phyloP scores from a whole-genome alignment of 225 moss, liverwort and hornwort species.

The Bryum argenteum region DNA sequence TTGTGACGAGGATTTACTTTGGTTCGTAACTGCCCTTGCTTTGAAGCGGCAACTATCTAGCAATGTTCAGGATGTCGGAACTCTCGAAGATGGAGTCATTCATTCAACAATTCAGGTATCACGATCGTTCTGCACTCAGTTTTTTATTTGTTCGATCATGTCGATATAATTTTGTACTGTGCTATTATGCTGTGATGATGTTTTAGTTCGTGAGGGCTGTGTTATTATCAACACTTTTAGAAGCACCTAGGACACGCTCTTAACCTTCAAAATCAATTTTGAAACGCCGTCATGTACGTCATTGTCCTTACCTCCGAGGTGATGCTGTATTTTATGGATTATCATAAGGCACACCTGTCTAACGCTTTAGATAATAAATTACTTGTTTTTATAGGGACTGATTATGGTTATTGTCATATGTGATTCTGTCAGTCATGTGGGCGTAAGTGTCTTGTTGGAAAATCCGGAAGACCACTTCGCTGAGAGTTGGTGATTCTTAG shows the following conservation, averaged over 20 bases:
- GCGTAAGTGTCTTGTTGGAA: constrained; percentile 16
- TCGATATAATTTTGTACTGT: constrained; percentile 23
- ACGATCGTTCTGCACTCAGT: background rate
- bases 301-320: constrained; percentile 15
- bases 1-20: constrained; percentile 82
- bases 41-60: constrained; percentile 35
- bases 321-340: constrained; percentile 27
- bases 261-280: constrained; percentile 27
- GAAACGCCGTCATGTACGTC: no score
- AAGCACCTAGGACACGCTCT: constrained; percentile 7
- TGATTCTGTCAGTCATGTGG: background rate
- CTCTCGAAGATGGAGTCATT: constrained; percentile 62
- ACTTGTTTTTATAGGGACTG: constrained; percentile 2
- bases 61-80: constrained; percentile 40
- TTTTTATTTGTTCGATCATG: constrained; percentile 22
- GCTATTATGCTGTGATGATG: constrained; percentile 23
- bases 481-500: background rate
- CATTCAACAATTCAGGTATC: constrained; percentile 66
- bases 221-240: constrained; percentile 13
- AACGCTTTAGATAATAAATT: constrained; percentile 21
- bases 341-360: constrained; percentile 5
- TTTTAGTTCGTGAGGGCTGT: constrained; percentile 9
- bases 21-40: constrained; percentile 64
- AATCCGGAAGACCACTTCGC: background rate
- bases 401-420: background rate